Conservation (phyloP, 2,329 filamentous ascomycete species). For the Sordariomycetes sp. region DNA sequence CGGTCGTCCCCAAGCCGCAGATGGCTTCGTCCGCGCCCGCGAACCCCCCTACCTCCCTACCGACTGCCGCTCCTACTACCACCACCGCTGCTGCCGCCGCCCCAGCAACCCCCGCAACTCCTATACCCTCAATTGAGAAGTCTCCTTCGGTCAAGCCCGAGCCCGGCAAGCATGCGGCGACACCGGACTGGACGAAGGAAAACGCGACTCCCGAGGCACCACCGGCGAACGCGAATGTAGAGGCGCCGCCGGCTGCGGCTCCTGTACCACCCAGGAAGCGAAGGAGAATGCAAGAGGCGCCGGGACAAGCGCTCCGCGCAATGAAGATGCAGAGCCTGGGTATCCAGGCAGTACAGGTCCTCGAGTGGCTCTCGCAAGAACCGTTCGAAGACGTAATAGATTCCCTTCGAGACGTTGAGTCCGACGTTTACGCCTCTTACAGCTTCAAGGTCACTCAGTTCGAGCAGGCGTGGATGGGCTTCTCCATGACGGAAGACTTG, state of each 20-base stretch:
- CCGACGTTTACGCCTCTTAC: constrained; percentile 20
- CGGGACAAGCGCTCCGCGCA: constrained; percentile 11
- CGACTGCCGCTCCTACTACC: not conserved
- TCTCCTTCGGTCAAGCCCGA: not conserved
- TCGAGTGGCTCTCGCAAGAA: constrained; percentile 20
- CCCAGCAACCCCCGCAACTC: not conserved
- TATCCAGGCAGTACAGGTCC: constrained; percentile 22
- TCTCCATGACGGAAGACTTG: constrained; percentile 16
- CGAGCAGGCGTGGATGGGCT: constrained; percentile 16
- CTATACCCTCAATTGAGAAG: not conserved
- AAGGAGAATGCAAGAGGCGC: constrained; percentile 4
- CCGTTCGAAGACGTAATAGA: constrained; percentile 14
- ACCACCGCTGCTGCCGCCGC: not conserved
- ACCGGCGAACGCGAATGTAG: not conserved
- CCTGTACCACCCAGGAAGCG: not conserved
- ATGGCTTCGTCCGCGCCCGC: not conserved
- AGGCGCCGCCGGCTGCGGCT: not conserved
- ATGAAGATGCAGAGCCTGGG: constrained; percentile 23
- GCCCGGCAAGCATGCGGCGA: not conserved
- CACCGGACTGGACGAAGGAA: not conserved
- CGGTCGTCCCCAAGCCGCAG: not conserved
- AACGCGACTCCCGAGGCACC: not conserved
- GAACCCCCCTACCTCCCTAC: not conserved
- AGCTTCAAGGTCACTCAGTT: constrained; percentile 18
- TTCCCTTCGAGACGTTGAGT: constrained; percentile 14